Conservation (phyloP, 176 grass and related monocot species). For the Paspalum notatum region DNA sequence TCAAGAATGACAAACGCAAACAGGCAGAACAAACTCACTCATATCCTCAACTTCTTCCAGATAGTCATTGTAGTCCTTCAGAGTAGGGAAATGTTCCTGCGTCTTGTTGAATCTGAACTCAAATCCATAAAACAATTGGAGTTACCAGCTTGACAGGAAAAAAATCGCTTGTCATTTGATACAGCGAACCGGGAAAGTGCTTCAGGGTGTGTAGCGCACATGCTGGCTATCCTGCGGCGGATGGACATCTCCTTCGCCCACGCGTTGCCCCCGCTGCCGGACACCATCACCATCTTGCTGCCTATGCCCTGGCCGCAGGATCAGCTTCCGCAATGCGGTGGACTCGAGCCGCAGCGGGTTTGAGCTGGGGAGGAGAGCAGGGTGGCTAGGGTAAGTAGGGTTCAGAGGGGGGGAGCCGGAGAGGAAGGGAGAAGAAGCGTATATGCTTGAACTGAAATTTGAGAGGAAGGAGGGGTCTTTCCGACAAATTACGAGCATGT, state of each 20-base stretch:
- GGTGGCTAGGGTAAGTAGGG: conserved; percentile 44
- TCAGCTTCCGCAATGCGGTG: conserved; percentile 1
- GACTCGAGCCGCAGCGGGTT: conserved; percentile 6
- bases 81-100: conserved; percentile 70
- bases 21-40: conserved; percentile 61
- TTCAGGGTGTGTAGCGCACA: conserved; percentile 25
- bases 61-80: conserved; percentile 94
- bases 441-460: not conserved
- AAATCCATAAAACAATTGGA: conserved; percentile 2
- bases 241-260: conserved; percentile 67
- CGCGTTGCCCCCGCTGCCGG: conserved; percentile 26
- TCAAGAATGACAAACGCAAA: not conserved
- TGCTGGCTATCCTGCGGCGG: conserved; percentile 67
- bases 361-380: not conserved
- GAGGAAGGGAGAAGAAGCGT: not conserved
- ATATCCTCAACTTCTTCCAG: conserved; percentile 96
- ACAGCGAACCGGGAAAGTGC: not conserved
- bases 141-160: not conserved
- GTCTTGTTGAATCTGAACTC: conserved; percentile 84
- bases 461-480: not conserved
- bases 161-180: not conserved
- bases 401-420: not conserved
- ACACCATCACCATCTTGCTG: conserved; percentile 46
- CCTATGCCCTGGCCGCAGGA: conserved; percentile 10
- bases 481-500: not conserved